Conservation (phyloP, 2,329 filamentous ascomycete genomes). For the Huntiella omanensis region DNA sequence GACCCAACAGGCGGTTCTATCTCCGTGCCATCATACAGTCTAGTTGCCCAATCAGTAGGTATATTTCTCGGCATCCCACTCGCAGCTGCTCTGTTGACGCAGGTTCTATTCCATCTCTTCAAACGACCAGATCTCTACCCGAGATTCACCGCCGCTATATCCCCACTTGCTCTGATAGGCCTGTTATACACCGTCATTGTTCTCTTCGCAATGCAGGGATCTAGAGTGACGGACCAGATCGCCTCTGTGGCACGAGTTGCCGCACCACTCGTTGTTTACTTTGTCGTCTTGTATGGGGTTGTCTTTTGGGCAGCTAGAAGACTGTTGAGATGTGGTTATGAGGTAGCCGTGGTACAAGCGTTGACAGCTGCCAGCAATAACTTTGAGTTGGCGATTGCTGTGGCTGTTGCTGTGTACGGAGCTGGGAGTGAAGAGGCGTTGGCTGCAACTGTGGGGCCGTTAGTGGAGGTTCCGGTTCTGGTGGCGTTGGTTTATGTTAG, state of each 20-base stretch:
- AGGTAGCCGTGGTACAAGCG: slow-evolving; percentile 53
- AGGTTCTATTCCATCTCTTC: slow-evolving; percentile 17
- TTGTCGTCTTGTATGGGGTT: slow-evolving; percentile 51
- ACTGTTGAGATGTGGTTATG: slow-evolving; percentile 53
- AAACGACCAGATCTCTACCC: slow-evolving; percentile 27
- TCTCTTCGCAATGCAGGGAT: slow-evolving; percentile 66
- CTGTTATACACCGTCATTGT: slow-evolving; percentile 76
- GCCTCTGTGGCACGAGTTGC: slow-evolving; percentile 66
- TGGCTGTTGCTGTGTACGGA: slow-evolving; percentile 66
- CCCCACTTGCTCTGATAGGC: slow-evolving; percentile 63
- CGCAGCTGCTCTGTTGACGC: slow-evolving; percentile 58
- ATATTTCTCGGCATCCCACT: slow-evolving; percentile 76
- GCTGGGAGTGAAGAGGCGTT: slow-evolving; percentile 61
- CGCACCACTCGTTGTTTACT: slow-evolving; percentile 68
- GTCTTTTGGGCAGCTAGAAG: slow-evolving; percentile 43
- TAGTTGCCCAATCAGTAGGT: slow-evolving; percentile 61
- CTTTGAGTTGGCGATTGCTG: slow-evolving; percentile 80
- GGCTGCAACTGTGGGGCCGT: slow-evolving; percentile 63
- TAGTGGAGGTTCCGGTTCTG: slow-evolving; percentile 74
- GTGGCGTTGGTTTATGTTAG: slow-evolving; percentile 59
- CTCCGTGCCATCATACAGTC: slow-evolving; percentile 31
- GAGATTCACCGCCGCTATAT: slow-evolving; percentile 50
- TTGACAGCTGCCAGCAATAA: slow-evolving; percentile 88
- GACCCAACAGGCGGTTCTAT: slow-evolving; percentile 28
- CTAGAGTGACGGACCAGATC: slow-evolving; percentile 61